Evolutionary conservation across 1,284 basidiomycete species (phyloP), one percentile per base, ranked within the genome.

Genomic region (Microbotryum silenes-acaulis): DNA sequence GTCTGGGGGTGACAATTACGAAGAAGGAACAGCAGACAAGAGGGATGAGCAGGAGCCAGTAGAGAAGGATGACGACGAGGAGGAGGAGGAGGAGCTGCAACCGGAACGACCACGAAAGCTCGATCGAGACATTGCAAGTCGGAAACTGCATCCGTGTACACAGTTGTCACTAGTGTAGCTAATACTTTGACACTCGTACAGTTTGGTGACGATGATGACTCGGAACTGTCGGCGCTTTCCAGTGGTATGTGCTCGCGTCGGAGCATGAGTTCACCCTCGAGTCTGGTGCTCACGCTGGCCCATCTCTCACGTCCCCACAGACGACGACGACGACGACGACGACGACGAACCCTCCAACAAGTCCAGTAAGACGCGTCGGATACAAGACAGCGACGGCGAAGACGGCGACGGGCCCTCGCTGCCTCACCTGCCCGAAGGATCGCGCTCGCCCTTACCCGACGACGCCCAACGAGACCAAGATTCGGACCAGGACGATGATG

Each of bases 121-220:
- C 37, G 37, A 42, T 18, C 37, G 37, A 42, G 37, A 42, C 37
- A 42, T 42, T 42, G 37, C 37, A 14, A 42, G 37, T 42, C 12
- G 37, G 31, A 31, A 6, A 31, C 31, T 10, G 31, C 31, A 31
- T 10, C 31, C 31, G 9, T 31, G 31, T 31, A 31, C 31, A 31
- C 8, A 10, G 9, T 31, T 31, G 7, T 2, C 7, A 10, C 7
- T 31, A 3, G 8, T 31, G 31, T 31, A 10, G 8, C 31, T 31
- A 8, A 31, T 31, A 10, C 20, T 6, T 21, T 37, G 16, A 6
- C 55, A 18, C 31, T n/a, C 4, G 6, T 12, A 46, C 64, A 65
- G 64, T 65, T 65, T 21, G 64, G 47, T 42, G 37, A 42, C 18
- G 61, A 57, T 8, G 54, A 54, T 6, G 63, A 65, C 44, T 64